Base-by-base conservation (phyloP, 2,329 filamentous ascomycete genomes). In the Colletotrichum trifolii region DNA sequence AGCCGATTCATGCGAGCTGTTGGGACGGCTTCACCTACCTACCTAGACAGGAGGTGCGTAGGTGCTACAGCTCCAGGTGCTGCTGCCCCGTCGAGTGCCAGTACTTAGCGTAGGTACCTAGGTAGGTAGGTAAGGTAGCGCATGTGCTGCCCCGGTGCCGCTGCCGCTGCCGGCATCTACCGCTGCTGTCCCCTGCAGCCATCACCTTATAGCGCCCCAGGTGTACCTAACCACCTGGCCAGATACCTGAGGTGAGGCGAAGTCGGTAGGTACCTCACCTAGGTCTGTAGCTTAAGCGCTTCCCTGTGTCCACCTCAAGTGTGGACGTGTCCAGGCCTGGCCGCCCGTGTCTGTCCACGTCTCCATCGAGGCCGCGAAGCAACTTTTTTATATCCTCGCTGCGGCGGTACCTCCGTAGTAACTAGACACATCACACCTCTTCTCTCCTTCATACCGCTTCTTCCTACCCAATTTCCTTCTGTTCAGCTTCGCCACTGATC, bases 391-490 rank as follows among this genome's bases (percentile, higher is more conserved):
- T 17, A 50, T 57, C 46, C 62, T 52, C 52, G n/a, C 46, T n/a
- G 48, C 38, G 34, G 33, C 58, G 50, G 56, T 65, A 65, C 62
- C 62, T 25, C 4, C 25, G 25, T 25, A 25, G 25, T 65, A 65
- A 65, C 43, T 50, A 53, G 52, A 65, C 62, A 57, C 62, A 57
- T 65, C 58, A 56, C 60, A 48, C 48, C 49, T 49, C 33, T 38
- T 15, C 11, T 49, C 43, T 33, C 42, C 46, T 34, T n/a, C 46
- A 15, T 49, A 25, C 50, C 42, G 46, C n/a, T 49, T 11, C 40
- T 43, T 45, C 45, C 54, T 9, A 39, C 53, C 52, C 47, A 60
- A 49, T 54, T 35, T 9, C 35, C 13, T 39, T 55, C 62, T 56
- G 40, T 49, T 56, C 52, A 65, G 62, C 58, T 53, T 53, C 53